Evolutionary conservation across 2,329 filamentous ascomycete genomes (phyloP).

Genomic region (Graphium sp.): DNA sequence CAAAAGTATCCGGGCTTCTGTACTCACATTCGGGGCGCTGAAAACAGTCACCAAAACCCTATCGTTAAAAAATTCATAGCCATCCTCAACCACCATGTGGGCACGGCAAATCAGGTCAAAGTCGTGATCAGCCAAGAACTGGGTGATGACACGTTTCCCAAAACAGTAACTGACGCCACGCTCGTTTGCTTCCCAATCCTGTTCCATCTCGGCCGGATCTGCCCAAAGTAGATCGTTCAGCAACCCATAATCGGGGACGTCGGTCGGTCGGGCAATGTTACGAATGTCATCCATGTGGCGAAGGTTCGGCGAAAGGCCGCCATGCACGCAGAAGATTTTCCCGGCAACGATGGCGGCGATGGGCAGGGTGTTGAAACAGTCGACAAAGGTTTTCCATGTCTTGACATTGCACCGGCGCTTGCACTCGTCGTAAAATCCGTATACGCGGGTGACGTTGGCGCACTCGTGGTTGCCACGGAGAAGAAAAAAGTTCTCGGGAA

Average conservation of each 20-base stretch:
- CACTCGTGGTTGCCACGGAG: slow-evolving; percentile 93
- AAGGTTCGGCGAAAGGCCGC: slow-evolving; percentile 79
- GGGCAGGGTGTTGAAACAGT: slow-evolving; percentile 89
- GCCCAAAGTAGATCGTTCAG: slow-evolving; percentile 95
- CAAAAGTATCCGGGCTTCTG: not conserved
- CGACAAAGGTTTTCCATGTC: slow-evolving; percentile 95
- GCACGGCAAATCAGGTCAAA: slow-evolving; percentile 95
- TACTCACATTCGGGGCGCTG: slow-evolving; percentile 83
- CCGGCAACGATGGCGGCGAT: slow-evolving; percentile 94
- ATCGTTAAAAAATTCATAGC: slow-evolving; percentile 97
- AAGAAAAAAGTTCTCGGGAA: slow-evolving; percentile 93
- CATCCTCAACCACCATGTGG: slow-evolving; percentile 98
- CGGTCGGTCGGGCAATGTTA: slow-evolving; percentile 85
- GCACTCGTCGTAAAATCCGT: slow-evolving; percentile 97
- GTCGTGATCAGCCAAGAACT: slow-evolving; percentile 86
- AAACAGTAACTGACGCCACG: slow-evolving; percentile 96
- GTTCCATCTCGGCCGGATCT: slow-evolving; percentile 94
- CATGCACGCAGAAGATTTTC: slow-evolving; percentile 97
- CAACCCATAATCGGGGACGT: slow-evolving; percentile 91
- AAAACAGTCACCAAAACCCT: slow-evolving; percentile 92
- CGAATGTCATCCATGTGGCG: slow-evolving; percentile 98
- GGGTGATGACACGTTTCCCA: slow-evolving; percentile 93
- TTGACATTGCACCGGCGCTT: slow-evolving; percentile 94
- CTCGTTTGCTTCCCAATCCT: slow-evolving; percentile 96
- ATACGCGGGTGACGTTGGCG: slow-evolving; percentile 87